phyloP scores from a whole-genome alignment of 257 asterid species.

The Solanum clarkiae region DNA sequence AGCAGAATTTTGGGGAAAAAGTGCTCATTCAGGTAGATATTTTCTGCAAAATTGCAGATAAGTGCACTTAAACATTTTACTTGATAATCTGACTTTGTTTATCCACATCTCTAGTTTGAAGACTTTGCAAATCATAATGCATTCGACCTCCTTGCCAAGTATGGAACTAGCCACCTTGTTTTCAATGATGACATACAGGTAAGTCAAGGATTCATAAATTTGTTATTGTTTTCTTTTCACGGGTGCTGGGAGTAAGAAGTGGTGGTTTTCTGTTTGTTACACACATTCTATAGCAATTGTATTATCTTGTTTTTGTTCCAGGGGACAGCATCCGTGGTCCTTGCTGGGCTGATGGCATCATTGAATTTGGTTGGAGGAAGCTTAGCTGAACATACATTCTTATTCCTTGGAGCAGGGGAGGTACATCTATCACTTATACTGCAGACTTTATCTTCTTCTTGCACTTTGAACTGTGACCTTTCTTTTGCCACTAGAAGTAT shows the following conservation, averaged over 20 bases:
- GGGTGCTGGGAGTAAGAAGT: not conserved
- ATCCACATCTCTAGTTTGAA: slow-evolving; percentile 44
- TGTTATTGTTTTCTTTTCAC: not conserved
- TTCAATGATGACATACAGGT: slow-evolving; percentile 85
- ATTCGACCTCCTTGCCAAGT: slow-evolving; percentile 67
- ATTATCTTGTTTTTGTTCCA: slow-evolving; percentile 11
- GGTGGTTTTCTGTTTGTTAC: not conserved
- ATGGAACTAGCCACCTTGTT: slow-evolving; percentile 63
- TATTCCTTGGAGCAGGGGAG: slow-evolving; percentile 92
- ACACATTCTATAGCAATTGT: not conserved
- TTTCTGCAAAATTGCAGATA: not conserved
- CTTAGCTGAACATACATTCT: slow-evolving; percentile 60
- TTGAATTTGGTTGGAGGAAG: slow-evolving; percentile 54
- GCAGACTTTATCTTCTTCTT: not conserved
- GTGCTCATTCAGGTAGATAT: slow-evolving; percentile 61
- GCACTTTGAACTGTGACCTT: not conserved
- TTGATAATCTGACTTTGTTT: not conserved
- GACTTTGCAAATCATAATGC: slow-evolving; percentile 89
- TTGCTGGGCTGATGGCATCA: slow-evolving; percentile 58
- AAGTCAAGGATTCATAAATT: not conserved
- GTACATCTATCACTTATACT: slow-evolving; percentile 12
- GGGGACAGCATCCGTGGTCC: slow-evolving; percentile 89
- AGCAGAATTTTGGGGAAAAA: slow-evolving; percentile 78
- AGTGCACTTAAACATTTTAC: not conserved
- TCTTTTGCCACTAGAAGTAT: not conserved